A percentile compares a stretch with the other conserved stretches of the same genome.
These are phyloP conservation scores for Jatropha multifida DNA, from an alignment of 441 rosid species.

Conservation along the genomic window DNA sequence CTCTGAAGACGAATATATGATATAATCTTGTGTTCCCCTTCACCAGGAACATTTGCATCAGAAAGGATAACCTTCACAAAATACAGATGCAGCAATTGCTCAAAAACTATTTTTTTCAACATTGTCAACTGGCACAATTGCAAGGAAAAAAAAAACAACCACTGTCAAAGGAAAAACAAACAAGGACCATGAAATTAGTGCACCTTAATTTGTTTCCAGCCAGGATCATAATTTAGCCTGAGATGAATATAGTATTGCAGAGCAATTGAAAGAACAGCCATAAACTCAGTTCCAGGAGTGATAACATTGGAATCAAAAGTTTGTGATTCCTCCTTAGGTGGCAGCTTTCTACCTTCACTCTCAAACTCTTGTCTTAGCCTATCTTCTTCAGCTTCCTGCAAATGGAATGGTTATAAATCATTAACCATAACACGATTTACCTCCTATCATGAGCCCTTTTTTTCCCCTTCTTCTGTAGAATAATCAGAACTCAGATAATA, in stretches of 20 bases:
- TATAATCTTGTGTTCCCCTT: slow-evolving; percentile 98
- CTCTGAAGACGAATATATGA: slow-evolving; percentile 95
- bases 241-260: slow-evolving; percentile 83
- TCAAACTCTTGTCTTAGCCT: slow-evolving; percentile 74
- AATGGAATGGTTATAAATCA: slow-evolving; percentile 20
- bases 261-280: slow-evolving; percentile 81
- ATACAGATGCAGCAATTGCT: slow-evolving; percentile 24
- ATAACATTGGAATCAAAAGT: slow-evolving; percentile 80
- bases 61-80: slow-evolving; percentile 85
- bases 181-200: neutral
- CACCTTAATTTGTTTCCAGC: slow-evolving; percentile 89
- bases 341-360: slow-evolving; percentile 78
- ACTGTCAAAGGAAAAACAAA: neutral
- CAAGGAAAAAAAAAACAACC: neutral
- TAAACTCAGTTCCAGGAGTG: slow-evolving; percentile 89
- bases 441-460: neutral
- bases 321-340: slow-evolving; percentile 70
- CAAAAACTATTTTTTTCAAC: slow-evolving; percentile 12
- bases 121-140: neutral
- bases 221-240: slow-evolving; percentile 82
- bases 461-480: neutral
- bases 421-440: neutral
- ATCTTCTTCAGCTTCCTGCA: slow-evolving; percentile 87
- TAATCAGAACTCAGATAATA: neutral
- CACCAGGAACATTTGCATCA: slow-evolving; percentile 99